Evolutionary conservation across 1,284 basidiomycete genomes (phyloP).

Genomic region (Trichosporon coremiiforme): DNA sequence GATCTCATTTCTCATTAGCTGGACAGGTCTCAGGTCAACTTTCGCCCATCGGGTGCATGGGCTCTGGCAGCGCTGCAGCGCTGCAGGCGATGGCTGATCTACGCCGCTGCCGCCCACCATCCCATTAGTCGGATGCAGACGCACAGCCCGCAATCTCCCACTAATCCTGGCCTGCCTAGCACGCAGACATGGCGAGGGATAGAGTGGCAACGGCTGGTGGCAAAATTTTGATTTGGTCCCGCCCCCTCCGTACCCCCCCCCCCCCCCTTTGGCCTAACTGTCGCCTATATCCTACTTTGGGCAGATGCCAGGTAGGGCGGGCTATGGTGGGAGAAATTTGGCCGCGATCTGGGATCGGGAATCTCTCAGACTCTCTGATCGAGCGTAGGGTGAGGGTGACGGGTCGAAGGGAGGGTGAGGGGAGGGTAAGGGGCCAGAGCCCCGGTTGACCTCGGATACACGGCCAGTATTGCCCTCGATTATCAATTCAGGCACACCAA

Average conservation of each 20-base stretch:
- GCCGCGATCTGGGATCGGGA: background rate
- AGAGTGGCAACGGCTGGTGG: background rate
- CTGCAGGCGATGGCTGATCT: background rate
- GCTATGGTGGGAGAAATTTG: background rate
- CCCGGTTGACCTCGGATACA: background rate
- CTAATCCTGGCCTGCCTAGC: too few relatives aligned
- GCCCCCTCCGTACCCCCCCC: background rate
- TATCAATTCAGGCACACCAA: conserved; percentile 14
- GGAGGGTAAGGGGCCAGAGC: background rate
- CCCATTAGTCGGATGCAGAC: too few relatives aligned
- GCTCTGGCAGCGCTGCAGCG: too few relatives aligned
- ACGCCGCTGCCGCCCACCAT: background rate
- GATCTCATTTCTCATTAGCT: too few relatives aligned
- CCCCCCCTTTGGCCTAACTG: background rate
- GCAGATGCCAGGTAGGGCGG: too few relatives aligned
- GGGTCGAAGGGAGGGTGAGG: too few relatives aligned
- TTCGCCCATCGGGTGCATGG: background rate
- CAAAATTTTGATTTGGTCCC: conserved; percentile 17
- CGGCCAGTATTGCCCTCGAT: background rate
- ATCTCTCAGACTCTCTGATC: background rate
- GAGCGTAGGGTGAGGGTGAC: background rate
- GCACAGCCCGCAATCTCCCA: background rate
- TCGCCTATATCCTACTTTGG: too few relatives aligned
- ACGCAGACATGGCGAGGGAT: too few relatives aligned
- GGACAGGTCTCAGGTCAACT: background rate